Conservation (phyloP, 257 asterid genomes). For the Dorcoceras hygrometricum region DNA sequence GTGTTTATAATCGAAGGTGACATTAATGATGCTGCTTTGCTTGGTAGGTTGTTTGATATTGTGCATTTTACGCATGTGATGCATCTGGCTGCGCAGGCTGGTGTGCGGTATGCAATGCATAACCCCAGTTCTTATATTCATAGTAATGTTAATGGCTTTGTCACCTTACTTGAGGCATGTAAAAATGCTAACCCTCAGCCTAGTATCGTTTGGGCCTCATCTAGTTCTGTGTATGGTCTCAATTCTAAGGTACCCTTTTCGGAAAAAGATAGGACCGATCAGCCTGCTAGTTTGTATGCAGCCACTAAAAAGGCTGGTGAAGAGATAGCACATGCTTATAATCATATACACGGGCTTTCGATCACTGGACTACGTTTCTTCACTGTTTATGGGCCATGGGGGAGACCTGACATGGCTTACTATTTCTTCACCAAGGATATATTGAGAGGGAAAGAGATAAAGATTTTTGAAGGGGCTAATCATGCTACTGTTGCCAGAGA, state of each 20-base stretch:
- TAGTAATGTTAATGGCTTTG: slow-evolving; percentile 70
- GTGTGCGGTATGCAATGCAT: slow-evolving; percentile 80
- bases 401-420: slow-evolving; percentile 89
- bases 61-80: slow-evolving; percentile 69
- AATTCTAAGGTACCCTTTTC: slow-evolving; percentile 83
- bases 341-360: slow-evolving; percentile 74
- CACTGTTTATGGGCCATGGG: slow-evolving; percentile 93
- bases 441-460: slow-evolving; percentile 63
- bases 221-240: slow-evolving; percentile 79
- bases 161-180: slow-evolving; percentile 61
- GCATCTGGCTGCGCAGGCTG: slow-evolving; percentile 92
- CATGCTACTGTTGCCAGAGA: slow-evolving; percentile 75
- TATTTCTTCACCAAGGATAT: slow-evolving; percentile 78
- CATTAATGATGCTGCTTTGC: slow-evolving; percentile 51
- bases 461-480: slow-evolving; percentile 59
- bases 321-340: slow-evolving; percentile 75
- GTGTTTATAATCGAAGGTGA: slow-evolving; percentile 59
- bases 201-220: slow-evolving; percentile 72
- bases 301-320: slow-evolving; percentile 92
- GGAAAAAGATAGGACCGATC: slow-evolving; percentile 69
- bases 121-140: slow-evolving; percentile 65
- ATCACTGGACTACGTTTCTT: slow-evolving; percentile 72
- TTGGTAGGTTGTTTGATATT: slow-evolving; percentile 44
- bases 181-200: slow-evolving; percentile 67
- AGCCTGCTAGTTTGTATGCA: slow-evolving; percentile 79